Conservation (phyloP, 805 yeast genomes). For the Babjeviella inositovora region DNA sequence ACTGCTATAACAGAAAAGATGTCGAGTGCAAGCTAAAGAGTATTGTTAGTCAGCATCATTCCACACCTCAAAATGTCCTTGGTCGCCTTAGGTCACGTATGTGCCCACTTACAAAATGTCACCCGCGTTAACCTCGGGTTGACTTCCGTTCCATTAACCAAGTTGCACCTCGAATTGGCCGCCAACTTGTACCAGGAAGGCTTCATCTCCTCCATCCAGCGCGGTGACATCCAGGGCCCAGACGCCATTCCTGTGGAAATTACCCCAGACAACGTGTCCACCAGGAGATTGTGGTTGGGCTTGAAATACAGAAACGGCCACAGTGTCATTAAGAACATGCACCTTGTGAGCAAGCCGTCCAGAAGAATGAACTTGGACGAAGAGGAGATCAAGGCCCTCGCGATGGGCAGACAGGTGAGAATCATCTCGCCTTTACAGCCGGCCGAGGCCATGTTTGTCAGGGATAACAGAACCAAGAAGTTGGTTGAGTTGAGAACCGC, state of each 20-base stretch:
- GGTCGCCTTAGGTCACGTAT: conserved; percentile 67
- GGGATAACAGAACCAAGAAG: conserved; percentile 21
- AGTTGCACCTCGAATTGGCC: conserved; percentile 71
- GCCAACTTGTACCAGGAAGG: conserved; percentile 84
- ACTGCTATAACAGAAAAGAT: conserved; percentile 1
- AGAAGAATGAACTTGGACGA: conserved; percentile 49
- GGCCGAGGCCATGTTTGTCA: conserved; percentile 73
- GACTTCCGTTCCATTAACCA: conserved; percentile 73
- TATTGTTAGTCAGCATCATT: not conserved
- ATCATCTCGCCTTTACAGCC: conserved; percentile 71
- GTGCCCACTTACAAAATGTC: conserved; percentile 84
- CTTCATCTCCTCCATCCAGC: conserved; percentile 65
- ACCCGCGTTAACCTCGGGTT: conserved; percentile 55
- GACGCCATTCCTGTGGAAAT: conserved; percentile 60
- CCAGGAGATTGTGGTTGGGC: conserved; percentile 84
- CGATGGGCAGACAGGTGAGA: conserved; percentile 64
- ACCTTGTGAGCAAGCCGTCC: conserved; percentile 74
- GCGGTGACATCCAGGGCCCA: conserved; percentile 78
- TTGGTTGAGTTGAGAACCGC: conserved; percentile 80
- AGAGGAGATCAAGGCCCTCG: conserved; percentile 54
- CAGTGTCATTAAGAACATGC: conserved; percentile 61
- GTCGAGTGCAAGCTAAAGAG: not conserved
- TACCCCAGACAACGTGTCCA: conserved; percentile 74
- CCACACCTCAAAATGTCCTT: conserved; percentile 56
- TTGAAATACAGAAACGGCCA: conserved; percentile 71